These are phyloP conservation scores for Micractinium sp. DNA, from an alignment of 139 green algal genomes.

Conservation along the genomic window DNA sequence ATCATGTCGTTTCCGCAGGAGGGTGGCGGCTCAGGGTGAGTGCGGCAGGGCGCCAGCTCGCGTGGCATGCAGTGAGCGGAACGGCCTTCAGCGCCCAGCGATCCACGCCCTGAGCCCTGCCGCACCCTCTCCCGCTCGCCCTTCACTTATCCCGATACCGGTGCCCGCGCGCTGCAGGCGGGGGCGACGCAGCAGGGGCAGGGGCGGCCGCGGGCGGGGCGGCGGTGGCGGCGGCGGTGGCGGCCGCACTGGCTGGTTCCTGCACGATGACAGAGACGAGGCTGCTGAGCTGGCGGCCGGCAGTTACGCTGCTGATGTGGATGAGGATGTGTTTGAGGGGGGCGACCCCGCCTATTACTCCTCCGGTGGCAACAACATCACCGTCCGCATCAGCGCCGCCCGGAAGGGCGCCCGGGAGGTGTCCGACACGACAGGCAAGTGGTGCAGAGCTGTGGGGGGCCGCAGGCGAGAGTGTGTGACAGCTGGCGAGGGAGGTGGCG, in stretches of 20 bases:
- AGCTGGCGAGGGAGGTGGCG: too few species aligned
- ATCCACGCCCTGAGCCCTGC: too few species aligned
- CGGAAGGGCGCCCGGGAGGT: neutral
- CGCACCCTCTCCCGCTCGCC: neutral
- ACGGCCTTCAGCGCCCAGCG: too few species aligned
- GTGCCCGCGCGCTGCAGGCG: neutral
- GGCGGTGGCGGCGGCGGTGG: neutral
- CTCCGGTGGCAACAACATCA: neutral
- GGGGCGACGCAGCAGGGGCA: neutral
- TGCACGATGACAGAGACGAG: neutral
- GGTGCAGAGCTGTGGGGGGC: too few species aligned
- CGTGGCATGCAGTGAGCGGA: too few species aligned
- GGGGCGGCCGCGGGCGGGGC: neutral
- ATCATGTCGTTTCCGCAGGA: neutral
- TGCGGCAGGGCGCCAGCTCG: too few species aligned
- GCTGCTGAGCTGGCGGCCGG: neutral
- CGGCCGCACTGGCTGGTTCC: neutral
- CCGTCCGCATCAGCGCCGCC: constrained; percentile 1
- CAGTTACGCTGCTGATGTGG: neutral
- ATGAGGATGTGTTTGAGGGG: neutral
- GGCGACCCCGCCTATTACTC: neutral
- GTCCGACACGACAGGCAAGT: constrained; percentile 2
- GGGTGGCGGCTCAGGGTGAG: neutral
- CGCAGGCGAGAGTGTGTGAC: too few species aligned
- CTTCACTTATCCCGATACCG: neutral